Percentiles rank a stretch among this genome's conserved stretches.
phyloP scores from a whole-genome alignment of 2,329 filamentous ascomycete species.

The Beauveria sp. region DNA sequence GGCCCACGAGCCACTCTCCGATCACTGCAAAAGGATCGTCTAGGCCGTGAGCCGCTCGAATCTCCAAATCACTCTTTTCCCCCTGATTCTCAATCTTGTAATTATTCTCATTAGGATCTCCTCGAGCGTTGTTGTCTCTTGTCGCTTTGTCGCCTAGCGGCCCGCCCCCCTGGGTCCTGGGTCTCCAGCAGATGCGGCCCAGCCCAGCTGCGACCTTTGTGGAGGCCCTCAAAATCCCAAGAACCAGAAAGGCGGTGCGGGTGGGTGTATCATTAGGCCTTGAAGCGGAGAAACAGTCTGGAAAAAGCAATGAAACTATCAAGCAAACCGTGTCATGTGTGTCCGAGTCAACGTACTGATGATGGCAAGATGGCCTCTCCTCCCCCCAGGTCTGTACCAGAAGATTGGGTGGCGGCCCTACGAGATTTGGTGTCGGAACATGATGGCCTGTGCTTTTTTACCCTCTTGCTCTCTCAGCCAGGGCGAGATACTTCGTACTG shows the following conservation, averaged over 20 bases:
- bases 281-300: background rate
- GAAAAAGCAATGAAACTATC: background rate
- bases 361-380: background rate
- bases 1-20: background rate
- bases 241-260: background rate
- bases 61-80: too few relatives aligned
- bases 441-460: background rate
- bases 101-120: background rate
- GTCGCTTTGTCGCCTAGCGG: background rate
- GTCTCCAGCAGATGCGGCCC: background rate
- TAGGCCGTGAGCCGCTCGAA: background rate
- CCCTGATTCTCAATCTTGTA: background rate
- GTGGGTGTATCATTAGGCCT: background rate
- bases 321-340: background rate
- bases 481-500: background rate
- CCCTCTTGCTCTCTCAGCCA: background rate
- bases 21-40: background rate
- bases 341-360: background rate
- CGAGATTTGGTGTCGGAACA: background rate
- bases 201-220: background rate
- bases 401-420: conserved; percentile 2
- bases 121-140: conserved; percentile 5
- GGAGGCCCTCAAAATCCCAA: background rate
- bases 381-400: background rate
- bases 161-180: background rate